Percentiles rank a stretch among this genome's conserved stretches.
Evolutionary conservation across 2,329 filamentous ascomycete genomes (phyloP).

Genomic region (Fusarium anthophilum): DNA sequence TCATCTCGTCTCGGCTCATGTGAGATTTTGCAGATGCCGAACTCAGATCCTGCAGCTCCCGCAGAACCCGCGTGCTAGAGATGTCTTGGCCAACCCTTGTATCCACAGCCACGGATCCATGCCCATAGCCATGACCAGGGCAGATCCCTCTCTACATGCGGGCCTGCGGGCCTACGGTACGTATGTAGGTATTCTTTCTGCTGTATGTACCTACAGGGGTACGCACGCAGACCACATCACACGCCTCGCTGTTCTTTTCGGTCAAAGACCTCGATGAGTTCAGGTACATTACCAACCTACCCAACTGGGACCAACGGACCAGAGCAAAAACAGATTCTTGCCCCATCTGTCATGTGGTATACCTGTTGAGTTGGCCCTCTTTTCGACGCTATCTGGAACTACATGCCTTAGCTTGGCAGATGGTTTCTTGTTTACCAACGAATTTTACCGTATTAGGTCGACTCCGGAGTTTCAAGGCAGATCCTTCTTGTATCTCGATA

Average conservation of each 20-base stretch:
- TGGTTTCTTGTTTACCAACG: background rate
- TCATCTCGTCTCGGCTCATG: slow-evolving; percentile 23
- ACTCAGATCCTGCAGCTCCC: slow-evolving; percentile 34
- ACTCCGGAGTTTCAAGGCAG: background rate
- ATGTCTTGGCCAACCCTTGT: slow-evolving; percentile 32
- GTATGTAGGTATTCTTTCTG: background rate
- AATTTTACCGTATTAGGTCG: background rate
- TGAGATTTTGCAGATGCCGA: slow-evolving; percentile 27
- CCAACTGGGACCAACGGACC: background rate
- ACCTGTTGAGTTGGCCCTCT: background rate
- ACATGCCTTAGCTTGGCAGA: slow-evolving; percentile 21
- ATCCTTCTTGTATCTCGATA: slow-evolving; percentile 7
- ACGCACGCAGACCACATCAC: slow-evolving; percentile 2
- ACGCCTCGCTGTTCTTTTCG: slow-evolving; percentile 1
- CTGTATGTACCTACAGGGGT: background rate
- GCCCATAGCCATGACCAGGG: background rate
- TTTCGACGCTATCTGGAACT: slow-evolving; percentile 16
- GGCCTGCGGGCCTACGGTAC: slow-evolving; percentile 15
- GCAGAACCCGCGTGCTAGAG: slow-evolving; percentile 30
- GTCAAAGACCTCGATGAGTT: slow-evolving; percentile 6
- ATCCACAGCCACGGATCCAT: slow-evolving; percentile 26
- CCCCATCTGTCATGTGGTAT: slow-evolving; percentile 19
- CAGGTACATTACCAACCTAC: slow-evolving; percentile 6
- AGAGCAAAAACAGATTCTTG: background rate
- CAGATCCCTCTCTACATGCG: slow-evolving; percentile 23